Evolutionary conservation across 2,329 filamentous ascomycete species (phyloP).

Genomic region (Colletotrichum lupini): DNA sequence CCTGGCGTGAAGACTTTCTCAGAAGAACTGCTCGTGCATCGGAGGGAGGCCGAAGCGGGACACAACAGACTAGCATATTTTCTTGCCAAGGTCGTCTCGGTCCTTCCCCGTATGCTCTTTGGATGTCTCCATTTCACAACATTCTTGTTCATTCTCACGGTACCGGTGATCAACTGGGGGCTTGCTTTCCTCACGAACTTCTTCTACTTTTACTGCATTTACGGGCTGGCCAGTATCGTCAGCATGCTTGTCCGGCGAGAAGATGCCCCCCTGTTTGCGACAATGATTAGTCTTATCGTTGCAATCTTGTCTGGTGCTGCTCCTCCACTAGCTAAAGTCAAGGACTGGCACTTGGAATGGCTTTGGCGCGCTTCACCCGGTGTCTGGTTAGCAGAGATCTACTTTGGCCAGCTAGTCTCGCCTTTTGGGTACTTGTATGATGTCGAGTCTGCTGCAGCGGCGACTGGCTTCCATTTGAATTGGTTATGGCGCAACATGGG

Average conservation of each 20-base stretch:
- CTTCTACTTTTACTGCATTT: conserved; percentile 68
- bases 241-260: conserved; percentile 66
- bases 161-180: conserved; percentile 61
- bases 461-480: conserved; percentile 58
- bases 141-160: conserved; percentile 59
- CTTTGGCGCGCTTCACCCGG: conserved; percentile 65
- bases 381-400: conserved; percentile 67
- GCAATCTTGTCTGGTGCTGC: conserved; percentile 65
- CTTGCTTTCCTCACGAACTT: conserved; percentile 62
- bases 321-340: conserved; percentile 60
- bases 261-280: conserved; percentile 66
- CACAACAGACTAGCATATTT: conserved; percentile 68
- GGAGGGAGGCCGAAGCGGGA: conserved; percentile 65
- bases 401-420: conserved; percentile 62
- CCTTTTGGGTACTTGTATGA: conserved; percentile 63
- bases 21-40: conserved; percentile 65
- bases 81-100: conserved; percentile 63
- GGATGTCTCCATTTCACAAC: conserved; percentile 66
- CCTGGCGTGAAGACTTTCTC: conserved; percentile 68
- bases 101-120: conserved; percentile 61
- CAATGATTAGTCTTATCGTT: conserved; percentile 64
- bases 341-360: conserved; percentile 64
- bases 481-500: conserved; percentile 56
- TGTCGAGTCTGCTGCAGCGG: conserved; percentile 55
- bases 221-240: conserved; percentile 63